A percentile compares a stretch with the other conserved stretches of the same genome.
Evolutionary conservation across 2,329 filamentous ascomycete species (phyloP).

Genomic region (Alternaria arborescens): DNA sequence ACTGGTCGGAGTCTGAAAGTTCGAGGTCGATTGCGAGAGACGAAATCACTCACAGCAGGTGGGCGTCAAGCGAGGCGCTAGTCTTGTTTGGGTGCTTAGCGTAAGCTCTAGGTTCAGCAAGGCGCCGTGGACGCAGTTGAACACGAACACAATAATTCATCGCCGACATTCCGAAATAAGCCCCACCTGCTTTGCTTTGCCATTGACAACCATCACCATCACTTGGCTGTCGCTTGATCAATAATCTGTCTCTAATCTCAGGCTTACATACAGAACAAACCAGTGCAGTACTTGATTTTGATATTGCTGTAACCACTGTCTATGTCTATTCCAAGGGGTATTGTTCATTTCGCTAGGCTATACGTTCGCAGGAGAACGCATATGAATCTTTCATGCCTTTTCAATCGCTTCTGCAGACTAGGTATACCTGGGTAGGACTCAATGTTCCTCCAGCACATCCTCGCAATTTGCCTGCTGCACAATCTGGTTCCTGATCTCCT

Average conservation of each 20-base stretch:
- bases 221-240: neutral
- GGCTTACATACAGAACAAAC: neutral
- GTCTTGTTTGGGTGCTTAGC: neutral
- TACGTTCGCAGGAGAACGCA: neutral
- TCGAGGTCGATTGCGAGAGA: constrained; percentile 1
- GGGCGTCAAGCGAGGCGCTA: constrained; percentile 16
- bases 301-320: neutral
- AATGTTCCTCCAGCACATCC: constrained; percentile 8
- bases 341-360: neutral
- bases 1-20: constrained; percentile 37
- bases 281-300: neutral
- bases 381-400: neutral
- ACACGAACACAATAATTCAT: neutral
- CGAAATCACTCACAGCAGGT: constrained; percentile 10
- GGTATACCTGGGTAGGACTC: too few relatives aligned
- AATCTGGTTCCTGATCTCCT: constrained; percentile 9
- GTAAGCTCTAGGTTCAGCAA: neutral
- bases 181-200: neutral
- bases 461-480: constrained; percentile 21
- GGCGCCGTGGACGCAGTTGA: neutral
- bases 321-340: neutral
- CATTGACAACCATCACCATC: neutral
- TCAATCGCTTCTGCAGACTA: too few relatives aligned
- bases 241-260: neutral
- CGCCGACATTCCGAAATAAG: neutral